A percentile compares a stretch with the other conserved stretches of the same genome.
These are phyloP conservation scores for Rosa lucieae DNA, from an alignment of 306 rosid species.

Conservation along the genomic window DNA sequence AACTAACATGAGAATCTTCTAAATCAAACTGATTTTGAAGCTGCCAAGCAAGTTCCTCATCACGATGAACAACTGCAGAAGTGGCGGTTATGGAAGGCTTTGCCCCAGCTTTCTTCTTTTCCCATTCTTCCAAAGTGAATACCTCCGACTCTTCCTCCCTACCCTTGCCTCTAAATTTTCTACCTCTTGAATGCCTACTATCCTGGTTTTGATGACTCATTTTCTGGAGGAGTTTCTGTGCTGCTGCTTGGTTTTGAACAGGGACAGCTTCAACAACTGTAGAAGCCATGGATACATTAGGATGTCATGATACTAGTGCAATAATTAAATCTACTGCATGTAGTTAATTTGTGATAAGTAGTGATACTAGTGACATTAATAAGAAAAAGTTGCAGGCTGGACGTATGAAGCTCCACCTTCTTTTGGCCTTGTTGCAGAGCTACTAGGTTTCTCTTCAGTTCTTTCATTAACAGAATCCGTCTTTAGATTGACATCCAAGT, in stretches of 20 bases:
- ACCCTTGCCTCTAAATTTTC: conserved; percentile 60
- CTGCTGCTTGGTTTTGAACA: conserved; percentile 89
- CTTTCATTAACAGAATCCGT: conserved; percentile 35
- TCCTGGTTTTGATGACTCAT: conserved; percentile 51
- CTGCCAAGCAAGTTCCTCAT: conserved; percentile 81
- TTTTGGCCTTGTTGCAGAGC: conserved; percentile 77
- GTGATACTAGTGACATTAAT: not conserved
- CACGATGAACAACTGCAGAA: conserved; percentile 37
- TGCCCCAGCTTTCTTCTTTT: conserved; percentile 54
- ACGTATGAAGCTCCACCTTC: conserved; percentile 58
- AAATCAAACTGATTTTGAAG: conserved; percentile 73
- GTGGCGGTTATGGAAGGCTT: conserved; percentile 28
- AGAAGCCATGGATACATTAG: conserved; percentile 10
- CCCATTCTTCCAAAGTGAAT: conserved; percentile 71
- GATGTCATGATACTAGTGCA: not conserved
- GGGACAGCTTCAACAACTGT: conserved; percentile 78
- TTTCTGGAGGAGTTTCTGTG: conserved; percentile 86
- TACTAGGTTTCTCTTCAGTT: conserved; percentile 67
- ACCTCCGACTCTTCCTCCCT: conserved; percentile 56
- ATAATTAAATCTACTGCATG: not conserved
- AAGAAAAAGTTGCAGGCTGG: conserved; percentile 7
- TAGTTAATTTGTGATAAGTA: not conserved
- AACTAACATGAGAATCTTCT: conserved; percentile 63
- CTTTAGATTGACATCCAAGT: conserved; percentile 24
- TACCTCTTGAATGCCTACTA: conserved; percentile 37